Evolutionary conservation across 805 yeast species (phyloP), one percentile per base, ranked within the genome.

Genomic region (Zygotorulaspora danielsina): DNA sequence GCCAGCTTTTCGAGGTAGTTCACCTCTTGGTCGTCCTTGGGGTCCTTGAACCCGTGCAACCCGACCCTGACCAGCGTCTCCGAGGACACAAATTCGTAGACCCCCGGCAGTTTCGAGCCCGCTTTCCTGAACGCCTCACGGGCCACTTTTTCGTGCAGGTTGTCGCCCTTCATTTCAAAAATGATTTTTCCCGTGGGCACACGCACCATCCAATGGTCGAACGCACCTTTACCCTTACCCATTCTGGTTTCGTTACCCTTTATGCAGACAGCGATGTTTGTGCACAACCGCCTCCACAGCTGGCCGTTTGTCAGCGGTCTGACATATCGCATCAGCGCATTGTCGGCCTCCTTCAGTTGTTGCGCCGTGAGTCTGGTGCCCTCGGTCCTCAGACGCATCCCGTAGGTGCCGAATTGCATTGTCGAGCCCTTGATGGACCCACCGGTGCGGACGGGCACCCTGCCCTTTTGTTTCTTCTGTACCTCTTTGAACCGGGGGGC

Each of bases 141-240:
- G 18, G 96, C 97, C 16, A 86, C 85, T 49, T 76, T 79, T 59
- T 86, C 95, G 64, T 93, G 97, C 52, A 90, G 73, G 46, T 75
- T 69, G 12, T 79, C 81, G 46, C 82, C 84, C 28, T 68, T 70
- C 57, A 89, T 78, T 67, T 93, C 98, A 57, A 89, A 87, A 16
- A 89, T 70, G 29, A 93, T 79, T 58, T 88, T 89, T 3, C 98
- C 98, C 0, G 97, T 89, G 28, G 97, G 95, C 10, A 93, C 93
- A 55, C 98, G 79, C 22, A 81, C 84, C 55, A 95, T 94, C 97
- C 97, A 93, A 69, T 87, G 93, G 56, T 87, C 96, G 60, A 93
- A 90, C 0, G 89, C 82, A 66, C 98, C 98, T 67, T 93, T 93
- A 70, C 98, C 98, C 65, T 93, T 93, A 71, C 98, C 98, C 98